A percentile compares a stretch with the other conserved stretches of the same genome.
Conservation (phyloP, 2,329 filamentous ascomycete species). For the Helminthosporium solani region DNA sequence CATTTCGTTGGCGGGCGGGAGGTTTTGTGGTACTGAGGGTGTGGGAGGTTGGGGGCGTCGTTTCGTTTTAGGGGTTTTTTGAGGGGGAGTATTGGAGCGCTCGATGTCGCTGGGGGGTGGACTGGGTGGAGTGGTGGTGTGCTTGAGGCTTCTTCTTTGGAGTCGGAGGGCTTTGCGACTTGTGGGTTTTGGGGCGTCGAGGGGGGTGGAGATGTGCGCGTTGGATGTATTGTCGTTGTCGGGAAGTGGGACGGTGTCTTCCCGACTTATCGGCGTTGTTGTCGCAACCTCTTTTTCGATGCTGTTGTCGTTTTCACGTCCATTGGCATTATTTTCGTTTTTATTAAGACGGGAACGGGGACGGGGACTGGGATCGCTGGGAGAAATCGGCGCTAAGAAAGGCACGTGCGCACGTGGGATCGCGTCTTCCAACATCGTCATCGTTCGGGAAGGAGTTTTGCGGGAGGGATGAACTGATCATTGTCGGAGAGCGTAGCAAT, state of each 20-base stretch:
- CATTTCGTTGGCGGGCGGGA: slow-evolving; percentile 21
- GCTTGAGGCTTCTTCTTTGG: slow-evolving; percentile 18
- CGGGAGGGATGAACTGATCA: not conserved
- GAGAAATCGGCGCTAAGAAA: slow-evolving; percentile 12
- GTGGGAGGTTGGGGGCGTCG: slow-evolving; percentile 3
- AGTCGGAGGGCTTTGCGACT: slow-evolving; percentile 30
- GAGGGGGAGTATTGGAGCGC: not conserved
- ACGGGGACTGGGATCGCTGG: slow-evolving; percentile 18
- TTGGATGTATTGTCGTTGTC: slow-evolving; percentile 7
- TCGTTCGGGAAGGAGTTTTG: not conserved
- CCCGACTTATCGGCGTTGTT: slow-evolving; percentile 6
- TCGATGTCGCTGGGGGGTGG: slow-evolving; percentile 18
- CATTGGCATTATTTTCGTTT: slow-evolving; percentile 9
- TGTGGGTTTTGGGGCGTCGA: not conserved
- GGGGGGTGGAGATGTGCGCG: slow-evolving; percentile 1
- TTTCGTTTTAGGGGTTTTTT: slow-evolving; percentile 13
- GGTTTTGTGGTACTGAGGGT: not conserved
- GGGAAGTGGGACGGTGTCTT: not conserved
- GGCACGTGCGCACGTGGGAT: slow-evolving; percentile 39
- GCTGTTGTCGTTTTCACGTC: not conserved
- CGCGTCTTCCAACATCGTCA: slow-evolving; percentile 21
- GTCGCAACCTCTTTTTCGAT: slow-evolving; percentile 6
- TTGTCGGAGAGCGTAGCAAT: not conserved
- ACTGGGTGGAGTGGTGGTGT: slow-evolving; percentile 14
- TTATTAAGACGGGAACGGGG: no score